Base-by-base conservation (phyloP, 257 asterid genomes). In the Solanum virginianum region DNA sequence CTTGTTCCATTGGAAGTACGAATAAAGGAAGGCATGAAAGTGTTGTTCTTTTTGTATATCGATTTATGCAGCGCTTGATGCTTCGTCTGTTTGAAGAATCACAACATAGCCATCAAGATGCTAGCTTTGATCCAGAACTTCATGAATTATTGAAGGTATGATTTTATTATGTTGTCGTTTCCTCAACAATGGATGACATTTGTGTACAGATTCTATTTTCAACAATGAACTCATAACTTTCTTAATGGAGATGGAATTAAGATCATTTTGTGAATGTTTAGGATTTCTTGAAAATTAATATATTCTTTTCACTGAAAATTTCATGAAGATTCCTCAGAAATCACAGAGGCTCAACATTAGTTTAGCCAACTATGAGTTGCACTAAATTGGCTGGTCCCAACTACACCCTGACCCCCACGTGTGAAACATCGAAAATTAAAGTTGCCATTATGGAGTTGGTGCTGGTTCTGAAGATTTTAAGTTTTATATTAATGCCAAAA, bases 121-220 rank as follows among this genome's bases (percentile, higher is more conserved):
- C 85, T 85, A 90, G 85, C 56, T 86, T 85, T 15, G 82, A 86
- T 57, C 87, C 86, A 70, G 92, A 92, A 86, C 90, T 92, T 89
- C 90, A 88, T 86, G 87, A 62, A 83, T 51, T 90, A 8, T 93
- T 94, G 94, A 90, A 95, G 98, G 98, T 95, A 86, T 71, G 83
- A 20, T 59, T 84, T 82, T 45, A 45, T 32, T 62, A 53, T 71
- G 79, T 32, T 83, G 53, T 81, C 3, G 16, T 57, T 86, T 80
- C 80, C 85, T 51, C 82, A 53, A 16, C 22, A 77, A 10, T 51
- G 10, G 14, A 51, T 79, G 1, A 17, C 65, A 79, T 53, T 53
- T 77, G 62, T 49, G 4, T 15, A 77, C 41, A 26, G 45, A 77
- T 77, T 77, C 6, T 77, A 26, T 77, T 51, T 77, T 77, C 9